Conservation (phyloP, 1,284 basidiomycete genomes). For the Pseudozyma hubeiensis region DNA sequence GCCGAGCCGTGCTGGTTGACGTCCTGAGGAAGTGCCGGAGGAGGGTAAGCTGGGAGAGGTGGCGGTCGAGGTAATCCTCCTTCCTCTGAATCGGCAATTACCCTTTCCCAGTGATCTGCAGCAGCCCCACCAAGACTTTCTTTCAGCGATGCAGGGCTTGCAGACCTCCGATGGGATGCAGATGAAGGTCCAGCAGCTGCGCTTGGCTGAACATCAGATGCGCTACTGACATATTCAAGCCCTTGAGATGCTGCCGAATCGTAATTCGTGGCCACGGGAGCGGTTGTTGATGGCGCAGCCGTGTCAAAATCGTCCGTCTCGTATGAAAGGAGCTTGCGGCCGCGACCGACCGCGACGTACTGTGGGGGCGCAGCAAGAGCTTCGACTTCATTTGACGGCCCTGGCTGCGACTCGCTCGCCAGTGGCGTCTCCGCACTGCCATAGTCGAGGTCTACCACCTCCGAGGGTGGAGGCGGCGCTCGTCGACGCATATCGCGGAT, state of each 20-base stretch:
- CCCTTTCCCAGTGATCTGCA: not conserved
- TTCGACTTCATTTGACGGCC: slow-evolving; percentile 17
- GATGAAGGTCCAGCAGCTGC: slow-evolving; percentile 14
- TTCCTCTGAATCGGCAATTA: not conserved
- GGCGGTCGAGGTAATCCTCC: not conserved
- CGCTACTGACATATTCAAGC: not conserved
- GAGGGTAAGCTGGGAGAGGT: slow-evolving; percentile 21
- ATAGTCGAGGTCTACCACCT: slow-evolving; percentile 42
- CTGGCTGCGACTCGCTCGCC: not conserved
- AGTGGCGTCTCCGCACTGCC: slow-evolving; percentile 24
- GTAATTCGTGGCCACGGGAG: not conserved
- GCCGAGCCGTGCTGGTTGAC: slow-evolving; percentile 4
- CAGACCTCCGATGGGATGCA: not conserved
- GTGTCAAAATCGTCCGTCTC: slow-evolving; percentile 17
- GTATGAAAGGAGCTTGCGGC: slow-evolving; percentile 28
- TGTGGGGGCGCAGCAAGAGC: not conserved
- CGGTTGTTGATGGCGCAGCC: not conserved
- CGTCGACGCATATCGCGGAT: slow-evolving; percentile 28
- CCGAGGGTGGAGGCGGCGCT: slow-evolving; percentile 22
- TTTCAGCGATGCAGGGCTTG: not conserved
- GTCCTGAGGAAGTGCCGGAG: slow-evolving; percentile 12
- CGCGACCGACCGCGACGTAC: not conserved
- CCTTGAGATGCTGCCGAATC: slow-evolving; percentile 6
- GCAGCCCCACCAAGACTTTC: not conserved
- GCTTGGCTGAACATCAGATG: not conserved